Evolutionary conservation across 306 rosid species (phyloP).

Genomic region (Cajanus cajan): DNA sequence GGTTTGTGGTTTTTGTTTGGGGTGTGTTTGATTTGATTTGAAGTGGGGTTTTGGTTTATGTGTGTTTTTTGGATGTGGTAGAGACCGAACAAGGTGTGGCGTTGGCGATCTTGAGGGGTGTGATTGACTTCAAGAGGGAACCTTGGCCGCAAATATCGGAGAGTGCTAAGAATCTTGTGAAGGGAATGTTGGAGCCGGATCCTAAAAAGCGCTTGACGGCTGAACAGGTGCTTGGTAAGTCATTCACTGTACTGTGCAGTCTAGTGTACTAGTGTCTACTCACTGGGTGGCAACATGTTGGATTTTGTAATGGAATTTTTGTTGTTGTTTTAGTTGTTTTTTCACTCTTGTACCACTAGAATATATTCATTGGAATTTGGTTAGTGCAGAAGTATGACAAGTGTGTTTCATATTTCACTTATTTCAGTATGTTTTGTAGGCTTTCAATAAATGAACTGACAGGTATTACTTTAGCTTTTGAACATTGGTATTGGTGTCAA

Average conservation of each 20-base stretch:
- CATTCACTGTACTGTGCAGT: not conserved
- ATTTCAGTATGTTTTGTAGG: not conserved
- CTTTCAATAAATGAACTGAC: not conserved
- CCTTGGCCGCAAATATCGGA: slow-evolving; percentile 99
- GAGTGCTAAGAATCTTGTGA: slow-evolving; percentile 83
- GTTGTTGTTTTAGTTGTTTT: not conserved
- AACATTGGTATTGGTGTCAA: not conserved
- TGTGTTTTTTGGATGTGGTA: slow-evolving; percentile 32
- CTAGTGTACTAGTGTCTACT: not conserved
- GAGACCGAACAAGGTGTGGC: slow-evolving; percentile 95
- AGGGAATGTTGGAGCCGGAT: slow-evolving; percentile 80
- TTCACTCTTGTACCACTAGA: not conserved
- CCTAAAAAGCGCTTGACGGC: slow-evolving; percentile 84
- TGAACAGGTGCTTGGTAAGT: slow-evolving; percentile 93
- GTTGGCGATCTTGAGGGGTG: slow-evolving; percentile 85
- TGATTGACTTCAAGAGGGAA: slow-evolving; percentile 85
- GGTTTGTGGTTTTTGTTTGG: not conserved
- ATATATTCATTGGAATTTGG: not conserved
- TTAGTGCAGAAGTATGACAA: not conserved
- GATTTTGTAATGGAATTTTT: not conserved
- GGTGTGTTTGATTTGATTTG: not conserved
- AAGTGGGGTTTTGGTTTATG: slow-evolving; percentile 29
- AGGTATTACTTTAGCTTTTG: not conserved
- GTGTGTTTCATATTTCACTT: not conserved
- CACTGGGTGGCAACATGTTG: slow-evolving; percentile 7